A percentile compares a stretch with the other conserved stretches of the same genome.
Evolutionary conservation across 345 rosid species (phyloP).

Genomic region (Conringia planisiliqua): DNA sequence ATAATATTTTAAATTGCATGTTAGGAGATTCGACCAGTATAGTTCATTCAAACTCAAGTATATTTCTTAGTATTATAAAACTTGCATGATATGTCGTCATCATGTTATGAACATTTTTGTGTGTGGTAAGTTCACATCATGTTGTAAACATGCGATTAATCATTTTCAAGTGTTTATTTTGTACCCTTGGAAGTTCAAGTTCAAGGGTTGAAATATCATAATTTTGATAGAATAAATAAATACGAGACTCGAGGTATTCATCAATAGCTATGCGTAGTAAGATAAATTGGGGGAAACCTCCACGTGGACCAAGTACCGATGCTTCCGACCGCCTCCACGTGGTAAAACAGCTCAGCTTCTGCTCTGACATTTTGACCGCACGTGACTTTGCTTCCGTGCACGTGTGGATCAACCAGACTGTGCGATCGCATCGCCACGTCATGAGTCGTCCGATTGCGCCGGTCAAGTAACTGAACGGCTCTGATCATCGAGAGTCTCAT

Average conservation of each 20-base stretch:
- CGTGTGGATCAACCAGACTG: slow-evolving; percentile 25
- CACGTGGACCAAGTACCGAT: slow-evolving; percentile 37
- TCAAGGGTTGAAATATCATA: not conserved
- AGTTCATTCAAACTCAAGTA: no score
- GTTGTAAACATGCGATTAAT: slow-evolving; percentile 6
- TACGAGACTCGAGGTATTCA: slow-evolving; percentile 10
- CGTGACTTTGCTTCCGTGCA: slow-evolving; percentile 30
- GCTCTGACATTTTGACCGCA: slow-evolving; percentile 34
- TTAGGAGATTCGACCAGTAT: not conserved
- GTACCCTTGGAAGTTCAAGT: not conserved
- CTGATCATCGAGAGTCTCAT: not conserved
- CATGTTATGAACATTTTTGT: not conserved
- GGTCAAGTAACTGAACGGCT: slow-evolving; percentile 16
- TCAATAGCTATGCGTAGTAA: not conserved
- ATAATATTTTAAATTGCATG: not conserved
- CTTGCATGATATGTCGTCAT: not conserved
- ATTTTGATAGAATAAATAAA: not conserved
- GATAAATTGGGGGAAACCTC: slow-evolving; percentile 7
- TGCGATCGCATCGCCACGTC: slow-evolving; percentile 21
- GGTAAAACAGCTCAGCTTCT: slow-evolving; percentile 27
- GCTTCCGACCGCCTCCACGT: slow-evolving; percentile 34
- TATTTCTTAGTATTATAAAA: not conserved
- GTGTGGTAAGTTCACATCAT: not conserved
- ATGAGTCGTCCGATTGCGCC: slow-evolving; percentile 20
- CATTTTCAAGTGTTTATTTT: not conserved